Conservation (phyloP, 768 basidiomycete species). For the Tylopilus cervinicoccineus region DNA sequence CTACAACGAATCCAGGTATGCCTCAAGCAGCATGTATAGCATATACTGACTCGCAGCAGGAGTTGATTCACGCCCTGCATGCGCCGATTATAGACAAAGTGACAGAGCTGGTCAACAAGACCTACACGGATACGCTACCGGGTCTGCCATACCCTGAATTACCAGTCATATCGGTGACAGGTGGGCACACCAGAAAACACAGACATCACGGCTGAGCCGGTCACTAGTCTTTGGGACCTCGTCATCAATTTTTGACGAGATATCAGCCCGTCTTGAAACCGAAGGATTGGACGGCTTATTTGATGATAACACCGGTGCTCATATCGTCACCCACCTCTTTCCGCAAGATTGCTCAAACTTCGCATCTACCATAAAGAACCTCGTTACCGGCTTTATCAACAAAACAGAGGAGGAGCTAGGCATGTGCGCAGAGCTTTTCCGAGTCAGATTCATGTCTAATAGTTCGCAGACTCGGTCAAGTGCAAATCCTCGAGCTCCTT, state of each 20-base stretch:
- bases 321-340: slow-evolving; percentile 47
- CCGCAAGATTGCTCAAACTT: slow-evolving; percentile 56
- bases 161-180: slow-evolving; percentile 54
- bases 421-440: slow-evolving; percentile 18
- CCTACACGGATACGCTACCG: slow-evolving; percentile 45
- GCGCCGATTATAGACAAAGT: slow-evolving; percentile 45
- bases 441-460: not conserved
- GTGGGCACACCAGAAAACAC: slow-evolving; percentile 31
- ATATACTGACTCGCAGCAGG: slow-evolving; percentile 28
- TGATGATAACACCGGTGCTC: slow-evolving; percentile 12
- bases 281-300: slow-evolving; percentile 23
- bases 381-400: slow-evolving; percentile 53
- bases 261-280: slow-evolving; percentile 36
- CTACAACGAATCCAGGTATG: slow-evolving; percentile 52
- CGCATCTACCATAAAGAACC: slow-evolving; percentile 46
- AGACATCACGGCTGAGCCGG: slow-evolving; percentile 1
- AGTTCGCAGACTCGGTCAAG: slow-evolving; percentile 34
- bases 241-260: slow-evolving; percentile 43
- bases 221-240: slow-evolving; percentile 42
- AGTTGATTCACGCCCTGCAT: slow-evolving; percentile 45
- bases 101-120: slow-evolving; percentile 37
- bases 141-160: slow-evolving; percentile 60
- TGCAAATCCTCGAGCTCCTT: slow-evolving; percentile 48
- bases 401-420: slow-evolving; percentile 31
- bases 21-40: not conserved